Evolutionary conservation across 208 protist species (phyloP), one percentile per base, ranked within the genome.

Genomic region (Herpetomonas muscarum): DNA sequence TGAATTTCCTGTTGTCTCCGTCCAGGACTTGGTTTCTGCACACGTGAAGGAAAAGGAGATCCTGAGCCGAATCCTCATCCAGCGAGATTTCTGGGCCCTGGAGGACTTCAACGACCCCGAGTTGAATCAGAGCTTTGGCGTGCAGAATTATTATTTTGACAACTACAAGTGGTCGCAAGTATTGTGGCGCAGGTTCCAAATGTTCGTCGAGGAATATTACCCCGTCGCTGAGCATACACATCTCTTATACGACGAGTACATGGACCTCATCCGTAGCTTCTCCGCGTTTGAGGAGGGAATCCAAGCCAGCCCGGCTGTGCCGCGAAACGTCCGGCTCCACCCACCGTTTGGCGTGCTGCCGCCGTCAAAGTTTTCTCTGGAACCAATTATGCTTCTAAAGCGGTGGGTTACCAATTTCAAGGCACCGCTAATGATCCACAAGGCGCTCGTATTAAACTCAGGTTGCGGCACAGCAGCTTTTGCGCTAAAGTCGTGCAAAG

Each of bases 111-210:
- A 93, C 58, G 84, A 95, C 50, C 72, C 83, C 0, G 85, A 95
- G 56, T 56, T 92, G 17, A 95, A 95, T 47, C 67, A 74, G n/a
- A 93, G 85, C 31, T 92, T 85, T 57, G 89, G 89, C 17, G 70
- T 93, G 17, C 89, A 95, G 59, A 95, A 95, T 51, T 51, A 87
- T 1, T 93, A 87, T 39, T 95, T 95, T 78, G 89, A 95, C 57
- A 95, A 95, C 45, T 93, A 87, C 51, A 91, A 91, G 34, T 95
- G 89, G 89, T 92, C 89, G 1, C 83, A 91, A 59, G 74, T 92
- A 25, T 55, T 95, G 45, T 95, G 85, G 84, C 85, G 81, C 52
- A 58, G 84, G 10, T 95, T 95, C 64, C 83, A 92, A 48, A 34
- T 74, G 15, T 95, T 81, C 74, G 89, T 82, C 1, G 83, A 93